phyloP scores from a whole-genome alignment of 1,284 basidiomycete species.

The Puccinia horiana region DNA sequence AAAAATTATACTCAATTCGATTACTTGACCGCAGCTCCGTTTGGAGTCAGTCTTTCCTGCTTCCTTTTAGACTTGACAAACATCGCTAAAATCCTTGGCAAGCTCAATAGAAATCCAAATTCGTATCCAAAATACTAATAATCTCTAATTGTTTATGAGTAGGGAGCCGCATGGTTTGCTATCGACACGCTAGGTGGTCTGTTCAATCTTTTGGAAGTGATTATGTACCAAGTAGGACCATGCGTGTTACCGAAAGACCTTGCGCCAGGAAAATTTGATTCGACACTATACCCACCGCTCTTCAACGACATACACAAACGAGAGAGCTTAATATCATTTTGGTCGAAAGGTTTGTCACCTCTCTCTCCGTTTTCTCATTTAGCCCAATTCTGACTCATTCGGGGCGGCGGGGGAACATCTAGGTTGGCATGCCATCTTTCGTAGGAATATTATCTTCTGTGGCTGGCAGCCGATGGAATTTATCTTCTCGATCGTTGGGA shows the following conservation, averaged over 20 bases:
- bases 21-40: background rate
- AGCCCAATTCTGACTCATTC: background rate
- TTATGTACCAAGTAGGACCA: slow-evolving; percentile 35
- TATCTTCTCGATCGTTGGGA: slow-evolving; percentile 28
- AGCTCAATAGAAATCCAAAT: too few relatives aligned
- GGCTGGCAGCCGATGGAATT: slow-evolving; percentile 42
- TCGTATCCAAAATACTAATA: background rate
- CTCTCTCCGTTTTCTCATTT: background rate
- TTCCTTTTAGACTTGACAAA: too few relatives aligned
- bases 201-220: slow-evolving; percentile 29
- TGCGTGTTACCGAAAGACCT: slow-evolving; percentile 36
- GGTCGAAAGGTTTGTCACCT: slow-evolving; percentile 39
- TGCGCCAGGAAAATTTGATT: slow-evolving; percentile 38
- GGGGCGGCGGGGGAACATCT: background rate
- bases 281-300: slow-evolving; percentile 42
- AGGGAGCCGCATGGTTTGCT: slow-evolving; percentile 32
- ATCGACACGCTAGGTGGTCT: slow-evolving; percentile 27
- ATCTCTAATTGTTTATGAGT: too few relatives aligned
- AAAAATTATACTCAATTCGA: slow-evolving; percentile 5
- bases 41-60: slow-evolving; percentile 24
- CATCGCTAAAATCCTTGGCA: too few relatives aligned
- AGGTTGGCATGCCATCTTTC: slow-evolving; percentile 50
- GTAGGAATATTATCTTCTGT: slow-evolving; percentile 44
- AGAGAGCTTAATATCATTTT: slow-evolving; percentile 37
- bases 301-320: slow-evolving; percentile 28